phyloP scores from a whole-genome alignment of 2,329 filamentous ascomycete genomes.

The Fusarium tupiense region DNA sequence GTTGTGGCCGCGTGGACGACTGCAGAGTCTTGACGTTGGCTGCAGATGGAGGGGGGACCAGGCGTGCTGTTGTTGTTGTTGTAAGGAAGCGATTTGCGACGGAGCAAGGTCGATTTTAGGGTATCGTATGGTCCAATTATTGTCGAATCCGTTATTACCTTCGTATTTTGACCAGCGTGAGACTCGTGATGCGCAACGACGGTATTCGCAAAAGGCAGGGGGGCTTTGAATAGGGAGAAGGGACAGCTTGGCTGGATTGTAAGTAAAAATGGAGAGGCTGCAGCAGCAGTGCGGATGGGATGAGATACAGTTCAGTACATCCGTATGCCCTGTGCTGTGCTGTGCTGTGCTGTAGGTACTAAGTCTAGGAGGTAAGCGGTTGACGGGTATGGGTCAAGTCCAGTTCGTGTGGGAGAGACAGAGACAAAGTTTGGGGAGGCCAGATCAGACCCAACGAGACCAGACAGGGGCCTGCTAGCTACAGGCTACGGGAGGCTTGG shows the following conservation, averaged over 20 bases:
- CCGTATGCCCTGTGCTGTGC: neutral
- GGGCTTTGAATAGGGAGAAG: slow-evolving; percentile 27
- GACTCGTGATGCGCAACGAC: slow-evolving; percentile 36
- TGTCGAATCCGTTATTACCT: slow-evolving; percentile 20
- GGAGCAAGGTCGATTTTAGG: slow-evolving; percentile 18
- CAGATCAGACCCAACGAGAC: slow-evolving; percentile 31
- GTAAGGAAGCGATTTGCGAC: slow-evolving; percentile 23
- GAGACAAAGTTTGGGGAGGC: slow-evolving; percentile 36
- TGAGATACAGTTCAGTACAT: slow-evolving; percentile 9
- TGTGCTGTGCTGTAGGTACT: neutral
- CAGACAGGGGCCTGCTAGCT: slow-evolving; percentile 24
- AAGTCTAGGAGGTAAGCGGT: neutral
- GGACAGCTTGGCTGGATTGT: slow-evolving; percentile 44
- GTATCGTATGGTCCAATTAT: slow-evolving; percentile 26
- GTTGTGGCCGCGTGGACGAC: slow-evolving; percentile 11
- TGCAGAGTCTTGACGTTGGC: slow-evolving; percentile 7
- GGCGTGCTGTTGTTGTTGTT: neutral
- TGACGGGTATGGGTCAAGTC: neutral
- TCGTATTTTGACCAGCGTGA: slow-evolving; percentile 26
- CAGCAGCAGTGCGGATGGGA: slow-evolving; percentile 23
- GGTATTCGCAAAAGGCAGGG: slow-evolving; percentile 27
- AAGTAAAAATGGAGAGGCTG: slow-evolving; percentile 34
- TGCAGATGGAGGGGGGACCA: neutral
- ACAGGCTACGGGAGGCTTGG: slow-evolving; percentile 32
- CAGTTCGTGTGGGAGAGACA: slow-evolving; percentile 28